Evolutionary conservation across 2,329 filamentous ascomycete species (phyloP).

Genomic region (Colletotrichum phormii): DNA sequence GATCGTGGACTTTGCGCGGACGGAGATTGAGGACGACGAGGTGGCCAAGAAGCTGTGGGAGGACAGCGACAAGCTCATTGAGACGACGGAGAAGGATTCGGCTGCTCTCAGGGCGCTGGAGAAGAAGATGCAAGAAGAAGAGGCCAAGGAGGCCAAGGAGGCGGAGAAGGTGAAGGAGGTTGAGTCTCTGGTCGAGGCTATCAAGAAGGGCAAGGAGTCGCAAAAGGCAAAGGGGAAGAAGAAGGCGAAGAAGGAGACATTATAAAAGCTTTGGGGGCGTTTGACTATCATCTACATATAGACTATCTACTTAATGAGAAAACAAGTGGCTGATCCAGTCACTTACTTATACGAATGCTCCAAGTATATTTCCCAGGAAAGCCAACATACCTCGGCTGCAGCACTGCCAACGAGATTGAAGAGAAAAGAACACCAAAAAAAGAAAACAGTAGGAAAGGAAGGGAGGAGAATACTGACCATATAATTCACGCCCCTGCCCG

Average conservation of each 20-base stretch:
- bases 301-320: not conserved
- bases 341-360: too few species aligned
- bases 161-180: slow-evolving; percentile 47
- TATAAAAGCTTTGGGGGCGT: not conserved
- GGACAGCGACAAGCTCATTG: slow-evolving; percentile 85
- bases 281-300: not conserved
- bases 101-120: slow-evolving; percentile 66
- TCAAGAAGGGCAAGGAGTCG: slow-evolving; percentile 50
- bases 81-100: slow-evolving; percentile 82
- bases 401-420: not conserved
- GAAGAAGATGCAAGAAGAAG: slow-evolving; percentile 50
- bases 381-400: not conserved
- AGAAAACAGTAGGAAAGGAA: too few species aligned
- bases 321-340: not conserved
- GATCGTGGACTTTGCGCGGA: slow-evolving; percentile 76
- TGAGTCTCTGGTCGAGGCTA: slow-evolving; percentile 54
- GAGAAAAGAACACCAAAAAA: too few species aligned
- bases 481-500: too few species aligned
- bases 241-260: slow-evolving; percentile 45
- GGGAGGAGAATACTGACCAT: too few species aligned
- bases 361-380: too few species aligned
- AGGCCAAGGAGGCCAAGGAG: slow-evolving; percentile 48
- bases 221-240: slow-evolving; percentile 42
- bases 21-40: slow-evolving; percentile 81
- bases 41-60: slow-evolving; percentile 90